Percentiles rank a stretch among this genome's conserved stretches.
Evolutionary conservation across 2,329 filamentous ascomycete species (phyloP).

Genomic region (Tolypocladium cylindrosporum): DNA sequence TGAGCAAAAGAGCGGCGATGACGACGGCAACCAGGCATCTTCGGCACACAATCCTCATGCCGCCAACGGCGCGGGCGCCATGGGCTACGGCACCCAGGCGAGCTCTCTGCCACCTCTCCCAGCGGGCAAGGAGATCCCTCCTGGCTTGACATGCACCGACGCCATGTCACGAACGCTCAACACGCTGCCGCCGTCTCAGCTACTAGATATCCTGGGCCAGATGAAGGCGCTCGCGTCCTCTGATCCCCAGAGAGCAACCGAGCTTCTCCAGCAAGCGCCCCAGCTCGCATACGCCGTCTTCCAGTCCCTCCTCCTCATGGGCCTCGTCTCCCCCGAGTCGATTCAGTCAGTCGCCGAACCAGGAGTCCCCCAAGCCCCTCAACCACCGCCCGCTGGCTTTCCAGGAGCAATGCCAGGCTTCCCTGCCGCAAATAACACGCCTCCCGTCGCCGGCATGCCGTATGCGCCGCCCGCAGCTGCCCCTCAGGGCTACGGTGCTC

Average conservation of each 20-base stretch:
- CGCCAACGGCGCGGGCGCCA: slow-evolving; percentile 21
- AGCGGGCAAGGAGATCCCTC: slow-evolving; percentile 71
- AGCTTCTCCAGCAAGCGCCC: slow-evolving; percentile 78
- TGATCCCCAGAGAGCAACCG: slow-evolving; percentile 74
- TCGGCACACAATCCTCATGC: slow-evolving; percentile 14
- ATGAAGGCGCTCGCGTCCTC: slow-evolving; percentile 84
- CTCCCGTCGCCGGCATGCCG: slow-evolving; percentile 32
- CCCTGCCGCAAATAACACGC: slow-evolving; percentile 33
- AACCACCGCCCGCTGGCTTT: slow-evolving; percentile 20
- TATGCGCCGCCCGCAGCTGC: slow-evolving; percentile 33
- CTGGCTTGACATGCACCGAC: slow-evolving; percentile 75
- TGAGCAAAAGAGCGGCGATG: slow-evolving; percentile 68
- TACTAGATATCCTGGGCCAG: slow-evolving; percentile 86
- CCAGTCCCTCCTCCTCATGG: slow-evolving; percentile 86
- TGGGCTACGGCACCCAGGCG: slow-evolving; percentile 22
- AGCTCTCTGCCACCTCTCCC: slow-evolving; percentile 70
- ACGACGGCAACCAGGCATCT: slow-evolving; percentile 21
- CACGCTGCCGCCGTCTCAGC: slow-evolving; percentile 74
- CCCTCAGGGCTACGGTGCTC: slow-evolving; percentile 24
- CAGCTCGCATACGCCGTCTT: slow-evolving; percentile 94
- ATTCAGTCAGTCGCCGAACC: slow-evolving; percentile 72
- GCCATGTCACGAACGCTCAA: slow-evolving; percentile 87
- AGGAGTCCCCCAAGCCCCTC: slow-evolving; percentile 28
- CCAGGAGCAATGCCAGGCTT: slow-evolving; percentile 24
- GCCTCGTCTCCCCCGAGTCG: slow-evolving; percentile 76